phyloP scores from a whole-genome alignment of 192 early-diverging fungal species.

The Entomortierella beljakovae region DNA sequence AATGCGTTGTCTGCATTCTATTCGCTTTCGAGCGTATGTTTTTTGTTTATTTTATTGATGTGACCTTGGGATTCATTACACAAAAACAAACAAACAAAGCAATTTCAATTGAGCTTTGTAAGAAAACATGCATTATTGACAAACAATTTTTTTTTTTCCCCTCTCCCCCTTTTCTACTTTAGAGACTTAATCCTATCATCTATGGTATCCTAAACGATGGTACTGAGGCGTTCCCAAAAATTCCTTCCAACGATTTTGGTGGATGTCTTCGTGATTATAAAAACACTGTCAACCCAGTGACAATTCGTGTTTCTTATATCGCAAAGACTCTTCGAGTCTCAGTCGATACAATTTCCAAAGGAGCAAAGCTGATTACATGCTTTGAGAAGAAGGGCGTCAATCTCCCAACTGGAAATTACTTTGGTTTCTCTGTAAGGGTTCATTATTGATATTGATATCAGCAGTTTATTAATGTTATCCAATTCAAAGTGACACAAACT shows the following conservation, averaged over 20 bases:
- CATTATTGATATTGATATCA: too few species aligned
- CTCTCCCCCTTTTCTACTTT: background rate
- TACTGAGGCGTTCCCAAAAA: constrained; percentile 45
- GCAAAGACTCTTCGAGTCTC: constrained; percentile 63
- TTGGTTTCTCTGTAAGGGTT: constrained; percentile 71
- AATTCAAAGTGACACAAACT: too few species aligned
- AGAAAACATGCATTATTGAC: too few species aligned
- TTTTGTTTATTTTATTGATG: background rate
- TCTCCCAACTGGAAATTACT: constrained; percentile 79
- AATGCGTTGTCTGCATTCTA: constrained; percentile 6
- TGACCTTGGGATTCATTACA: background rate
- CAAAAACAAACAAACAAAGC: too few species aligned
- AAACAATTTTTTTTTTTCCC: background rate
- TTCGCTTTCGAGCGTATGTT: background rate
- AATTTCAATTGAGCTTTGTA: too few species aligned
- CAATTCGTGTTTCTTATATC: constrained; percentile 70
- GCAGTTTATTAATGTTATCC: too few species aligned
- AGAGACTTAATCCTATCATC: constrained; percentile 64
- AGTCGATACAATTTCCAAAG: constrained; percentile 66
- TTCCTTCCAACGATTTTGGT: constrained; percentile 28
- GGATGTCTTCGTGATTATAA: constrained; percentile 77
- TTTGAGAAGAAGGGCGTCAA: constrained; percentile 62
- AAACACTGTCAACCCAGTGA: constrained; percentile 66
- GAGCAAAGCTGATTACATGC: constrained; percentile 65
- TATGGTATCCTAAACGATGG: constrained; percentile 78